Evolutionary conservation across 2,329 filamentous ascomycete genomes (phyloP), one percentile per base, ranked within the genome.

Genomic region (Curvularia lunata): DNA sequence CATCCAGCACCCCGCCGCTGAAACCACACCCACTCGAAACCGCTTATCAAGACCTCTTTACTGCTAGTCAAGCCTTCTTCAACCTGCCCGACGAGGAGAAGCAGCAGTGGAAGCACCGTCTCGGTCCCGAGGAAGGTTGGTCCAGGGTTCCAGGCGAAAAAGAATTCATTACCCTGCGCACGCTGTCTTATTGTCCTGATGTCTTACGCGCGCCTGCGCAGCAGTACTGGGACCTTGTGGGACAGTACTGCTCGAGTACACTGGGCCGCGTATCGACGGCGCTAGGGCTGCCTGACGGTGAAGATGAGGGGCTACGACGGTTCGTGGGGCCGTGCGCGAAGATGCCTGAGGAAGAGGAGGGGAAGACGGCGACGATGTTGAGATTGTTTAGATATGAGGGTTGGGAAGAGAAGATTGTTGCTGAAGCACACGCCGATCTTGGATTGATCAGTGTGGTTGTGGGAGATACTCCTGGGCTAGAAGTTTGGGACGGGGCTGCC

Each of bases 141-240:
- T 67, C 64, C 21, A 66, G 65, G 19, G 73, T 77, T 18, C 65
- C 63, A 0, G 74, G 75, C 7, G 75, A 77, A 52, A 77, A 77
- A 52, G 75, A 77, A 56, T 77, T 77, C 60, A 75, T 77, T 57
- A 77, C 75, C 0, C 49, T 77, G 2, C 66, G 75, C 4, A 74
- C 69, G 1, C 52, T 75, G 1, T 62, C 61, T 1, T 69, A 71
- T 27, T 75, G 72, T 21, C 74, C 75, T 9, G 69, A 74, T 9
- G 54, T 75, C 10, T 60, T 77, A 4, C 64, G 67, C 16, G 65
- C 9, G 1, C 66, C 75, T 0, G 74, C 73, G 6, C 66, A 70
- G 56, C 51, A 48, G 16, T 76, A 73, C 51, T 77, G 75, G 75
- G 59, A 71, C 28, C 60, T 72, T 13, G 69, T 73, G 51, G 75